phyloP scores from a whole-genome alignment of 1,284 basidiomycete species.

The Cystobasidiaceae sp. region DNA sequence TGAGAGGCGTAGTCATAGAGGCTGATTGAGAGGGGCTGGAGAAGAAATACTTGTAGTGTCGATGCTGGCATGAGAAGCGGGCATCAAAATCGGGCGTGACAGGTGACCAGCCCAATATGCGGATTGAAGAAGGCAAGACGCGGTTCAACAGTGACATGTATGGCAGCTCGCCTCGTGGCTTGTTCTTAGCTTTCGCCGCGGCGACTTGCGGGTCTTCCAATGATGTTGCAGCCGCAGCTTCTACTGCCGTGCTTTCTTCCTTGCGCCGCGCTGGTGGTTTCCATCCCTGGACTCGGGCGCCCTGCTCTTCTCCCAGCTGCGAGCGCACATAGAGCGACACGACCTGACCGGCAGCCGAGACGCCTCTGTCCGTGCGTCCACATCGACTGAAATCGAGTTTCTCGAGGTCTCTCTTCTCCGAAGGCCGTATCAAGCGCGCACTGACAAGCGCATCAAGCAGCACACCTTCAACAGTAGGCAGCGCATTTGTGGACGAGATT shows the following conservation, averaged over 20 bases:
- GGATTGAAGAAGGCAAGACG: slow-evolving; percentile 82
- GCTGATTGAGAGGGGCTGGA: slow-evolving; percentile 40
- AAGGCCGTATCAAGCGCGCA: slow-evolving; percentile 63
- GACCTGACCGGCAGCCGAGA: slow-evolving; percentile 91
- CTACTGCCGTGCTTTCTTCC: slow-evolving; percentile 31
- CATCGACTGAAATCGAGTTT: slow-evolving; percentile 86
- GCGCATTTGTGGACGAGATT: slow-evolving; percentile 45
- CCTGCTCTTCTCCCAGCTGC: slow-evolving; percentile 35
- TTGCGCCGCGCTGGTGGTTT: slow-evolving; percentile 9
- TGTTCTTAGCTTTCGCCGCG: slow-evolving; percentile 40
- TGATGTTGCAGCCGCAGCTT: not conserved
- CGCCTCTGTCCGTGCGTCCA: slow-evolving; percentile 89
- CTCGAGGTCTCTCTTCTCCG: slow-evolving; percentile 60
- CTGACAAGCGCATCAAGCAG: slow-evolving; percentile 75
- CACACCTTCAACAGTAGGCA: slow-evolving; percentile 87
- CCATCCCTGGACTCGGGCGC: slow-evolving; percentile 40
- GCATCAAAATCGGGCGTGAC: slow-evolving; percentile 76
- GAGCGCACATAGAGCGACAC: slow-evolving; percentile 84
- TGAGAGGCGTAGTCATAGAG: slow-evolving; percentile 32
- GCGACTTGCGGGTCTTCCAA: not conserved
- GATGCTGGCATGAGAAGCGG: slow-evolving; percentile 74
- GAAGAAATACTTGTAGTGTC: slow-evolving; percentile 99
- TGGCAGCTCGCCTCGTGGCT: slow-evolving; percentile 31
- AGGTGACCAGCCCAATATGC: slow-evolving; percentile 92
- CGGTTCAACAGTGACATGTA: slow-evolving; percentile 63